A percentile compares a stretch with the other conserved stretches of the same genome.
These are phyloP conservation scores for Stephania cephalantha DNA, from an alignment of 164 flowering plant genomes.

Conservation along the genomic window DNA sequence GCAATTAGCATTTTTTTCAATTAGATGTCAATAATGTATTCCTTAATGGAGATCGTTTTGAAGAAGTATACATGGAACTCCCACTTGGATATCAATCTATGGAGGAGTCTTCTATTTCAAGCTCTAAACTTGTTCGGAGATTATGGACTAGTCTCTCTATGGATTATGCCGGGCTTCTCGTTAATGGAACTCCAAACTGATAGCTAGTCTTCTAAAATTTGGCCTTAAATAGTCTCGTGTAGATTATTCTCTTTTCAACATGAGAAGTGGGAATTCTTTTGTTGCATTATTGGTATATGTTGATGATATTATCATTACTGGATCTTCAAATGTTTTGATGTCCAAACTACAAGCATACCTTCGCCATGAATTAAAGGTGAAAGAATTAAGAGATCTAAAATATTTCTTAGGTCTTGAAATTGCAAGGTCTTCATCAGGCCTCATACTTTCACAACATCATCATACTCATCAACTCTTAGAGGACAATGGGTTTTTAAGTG, in stretches of 20 bases:
- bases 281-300: constrained; percentile 10
- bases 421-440: neutral
- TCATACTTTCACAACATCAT: neutral
- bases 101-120: neutral
- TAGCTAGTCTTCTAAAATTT: neutral
- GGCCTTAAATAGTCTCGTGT: neutral
- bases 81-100: neutral
- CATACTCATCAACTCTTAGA: neutral
- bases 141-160: constrained; percentile 4
- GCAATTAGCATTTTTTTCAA: neutral
- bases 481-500: neutral
- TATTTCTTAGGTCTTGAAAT: constrained; percentile 6
- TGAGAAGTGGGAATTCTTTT: neutral
- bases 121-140: neutral
- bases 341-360: no score
- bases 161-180: constrained; percentile 1
- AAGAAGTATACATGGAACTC: constrained; percentile 1
- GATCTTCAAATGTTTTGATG: neutral
- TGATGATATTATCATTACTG: constrained; percentile 4
- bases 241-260: constrained; percentile 8
- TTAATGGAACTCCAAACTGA: neutral
- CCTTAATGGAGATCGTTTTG: neutral
- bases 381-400: neutral
- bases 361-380: neutral
- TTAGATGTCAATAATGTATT: neutral